phyloP scores from a whole-genome alignment of 345 rosid species.

The Gynandropsis gynandra region DNA sequence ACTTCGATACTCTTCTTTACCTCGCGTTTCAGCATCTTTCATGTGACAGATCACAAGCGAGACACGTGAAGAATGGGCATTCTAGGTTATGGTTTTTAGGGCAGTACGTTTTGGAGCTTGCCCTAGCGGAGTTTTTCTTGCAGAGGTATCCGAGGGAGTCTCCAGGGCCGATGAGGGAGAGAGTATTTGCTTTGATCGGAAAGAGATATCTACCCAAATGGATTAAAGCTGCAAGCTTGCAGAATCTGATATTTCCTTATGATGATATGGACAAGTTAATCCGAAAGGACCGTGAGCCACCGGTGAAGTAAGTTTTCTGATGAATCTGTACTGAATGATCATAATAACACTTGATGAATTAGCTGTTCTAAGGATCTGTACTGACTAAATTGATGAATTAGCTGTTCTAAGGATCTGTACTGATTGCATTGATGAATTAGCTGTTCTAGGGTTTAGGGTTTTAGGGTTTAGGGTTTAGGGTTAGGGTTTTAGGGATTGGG shows the following conservation, averaged over 20 bases:
- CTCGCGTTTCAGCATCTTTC: constrained; percentile 87
- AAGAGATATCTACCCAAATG: constrained; percentile 79
- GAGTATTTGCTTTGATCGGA: constrained; percentile 87
- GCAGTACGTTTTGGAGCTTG: constrained; percentile 90
- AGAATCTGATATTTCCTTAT: constrained; percentile 80
- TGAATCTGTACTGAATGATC: no score
- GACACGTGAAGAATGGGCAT: constrained; percentile 80
- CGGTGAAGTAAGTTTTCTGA: constrained; percentile 89
- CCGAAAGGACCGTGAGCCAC: constrained; percentile 74
- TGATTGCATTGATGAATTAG: neutral
- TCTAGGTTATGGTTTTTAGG: constrained; percentile 79
- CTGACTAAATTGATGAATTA: neutral
- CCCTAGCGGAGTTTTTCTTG: constrained; percentile 65
- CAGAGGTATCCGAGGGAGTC: constrained; percentile 92
- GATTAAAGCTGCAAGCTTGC: constrained; percentile 85
- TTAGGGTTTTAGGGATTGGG: no score
- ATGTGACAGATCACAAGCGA: constrained; percentile 71
- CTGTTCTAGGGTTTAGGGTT: no score
- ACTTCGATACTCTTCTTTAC: constrained; percentile 75
- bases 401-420: neutral
- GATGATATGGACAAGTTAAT: constrained; percentile 77
- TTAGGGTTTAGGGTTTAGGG: no score
- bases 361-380: constrained; percentile 1
- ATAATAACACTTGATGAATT: no score
- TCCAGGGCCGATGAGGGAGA: constrained; percentile 88